These are phyloP conservation scores for Nemophila menziesii DNA, from an alignment of 257 asterid species.

Conservation along the genomic window DNA sequence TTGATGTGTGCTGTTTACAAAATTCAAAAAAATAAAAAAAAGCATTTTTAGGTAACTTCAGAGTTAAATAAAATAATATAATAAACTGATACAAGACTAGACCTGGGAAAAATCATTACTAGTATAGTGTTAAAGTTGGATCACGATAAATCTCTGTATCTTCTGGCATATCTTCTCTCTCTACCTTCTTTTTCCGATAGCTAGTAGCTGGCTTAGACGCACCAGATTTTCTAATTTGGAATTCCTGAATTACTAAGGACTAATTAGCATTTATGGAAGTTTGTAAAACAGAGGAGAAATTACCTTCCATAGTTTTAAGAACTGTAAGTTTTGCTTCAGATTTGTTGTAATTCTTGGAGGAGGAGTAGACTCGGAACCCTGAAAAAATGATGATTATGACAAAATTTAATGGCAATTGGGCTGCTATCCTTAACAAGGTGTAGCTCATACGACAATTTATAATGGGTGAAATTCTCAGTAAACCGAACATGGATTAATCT, in stretches of 20 bases:
- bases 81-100: constrained; percentile 16
- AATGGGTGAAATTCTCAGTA: too few relatives aligned
- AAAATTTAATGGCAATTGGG: too few relatives aligned
- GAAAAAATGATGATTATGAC: constrained; percentile 12
- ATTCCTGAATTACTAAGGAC: constrained; percentile 38
- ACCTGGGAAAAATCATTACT: constrained; percentile 35
- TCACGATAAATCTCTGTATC: constrained; percentile 67
- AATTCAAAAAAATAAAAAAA: constrained; percentile 8
- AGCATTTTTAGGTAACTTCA: constrained; percentile 8
- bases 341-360: constrained; percentile 91
- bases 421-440: too few relatives aligned
- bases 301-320: constrained; percentile 72
- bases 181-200: constrained; percentile 73
- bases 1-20: constrained; percentile 61
- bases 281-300: constrained; percentile 6
- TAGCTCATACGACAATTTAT: too few relatives aligned
- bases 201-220: constrained; percentile 77
- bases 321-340: constrained; percentile 85
- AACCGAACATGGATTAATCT: too few relatives aligned
- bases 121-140: constrained; percentile 70
- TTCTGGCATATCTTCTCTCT: constrained; percentile 75
- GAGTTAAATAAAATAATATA: constrained; percentile 6
- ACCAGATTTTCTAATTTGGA: constrained; percentile 47
- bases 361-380: constrained; percentile 69
- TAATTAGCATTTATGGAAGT: constrained; percentile 4